phyloP scores from a whole-genome alignment of 768 basidiomycete species.

The Russula olivacea region DNA sequence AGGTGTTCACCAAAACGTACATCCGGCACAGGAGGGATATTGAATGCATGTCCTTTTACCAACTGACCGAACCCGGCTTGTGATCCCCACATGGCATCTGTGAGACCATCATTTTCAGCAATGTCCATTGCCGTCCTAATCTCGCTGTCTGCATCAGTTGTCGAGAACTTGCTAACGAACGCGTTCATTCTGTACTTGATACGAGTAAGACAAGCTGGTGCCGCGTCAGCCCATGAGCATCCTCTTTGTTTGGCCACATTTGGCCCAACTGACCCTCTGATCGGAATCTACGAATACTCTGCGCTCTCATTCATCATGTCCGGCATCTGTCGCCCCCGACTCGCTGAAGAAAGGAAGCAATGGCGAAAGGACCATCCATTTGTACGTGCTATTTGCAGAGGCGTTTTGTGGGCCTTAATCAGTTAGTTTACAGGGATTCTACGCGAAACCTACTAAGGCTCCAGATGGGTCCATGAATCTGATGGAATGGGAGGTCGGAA shows the following conservation, averaged over 20 bases:
- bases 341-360: constrained; percentile 96
- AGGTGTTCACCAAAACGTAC: constrained; percentile 41
- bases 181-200: constrained; percentile 46
- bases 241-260: constrained; percentile 17
- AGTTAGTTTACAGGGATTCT: constrained; percentile 71
- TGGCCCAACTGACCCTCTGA: neutral
- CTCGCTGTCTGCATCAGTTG: constrained; percentile 46
- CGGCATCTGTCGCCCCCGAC: constrained; percentile 86
- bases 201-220: neutral
- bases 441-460: constrained; percentile 86
- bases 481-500: constrained; percentile 98
- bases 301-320: constrained; percentile 47
- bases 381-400: constrained; percentile 56
- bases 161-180: constrained; percentile 59
- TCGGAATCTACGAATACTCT: neutral
- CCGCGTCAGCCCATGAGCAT: constrained; percentile 21
- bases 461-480: constrained; percentile 93
- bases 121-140: constrained; percentile 44
- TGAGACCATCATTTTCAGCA: constrained; percentile 57
- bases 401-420: neutral
- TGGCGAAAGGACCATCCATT: constrained; percentile 99
- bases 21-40: constrained; percentile 67
- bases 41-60: constrained; percentile 66
- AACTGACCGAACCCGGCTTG: constrained; percentile 75
- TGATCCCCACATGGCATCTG: constrained; percentile 77